Percentiles rank a stretch among this genome's conserved stretches.
Conservation (phyloP, 441 rosid species). For the Capsella rubella region DNA sequence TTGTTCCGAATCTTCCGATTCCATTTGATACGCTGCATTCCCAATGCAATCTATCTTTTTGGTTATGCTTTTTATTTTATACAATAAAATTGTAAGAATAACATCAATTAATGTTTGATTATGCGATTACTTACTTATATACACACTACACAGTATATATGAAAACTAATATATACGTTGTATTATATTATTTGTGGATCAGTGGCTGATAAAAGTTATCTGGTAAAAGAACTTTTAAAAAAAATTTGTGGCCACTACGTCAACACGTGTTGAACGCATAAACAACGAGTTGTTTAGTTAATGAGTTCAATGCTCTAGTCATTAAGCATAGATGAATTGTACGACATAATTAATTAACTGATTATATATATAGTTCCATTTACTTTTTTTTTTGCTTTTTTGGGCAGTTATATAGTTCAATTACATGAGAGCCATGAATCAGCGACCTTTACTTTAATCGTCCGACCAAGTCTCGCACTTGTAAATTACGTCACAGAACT, state of each 20-base stretch:
- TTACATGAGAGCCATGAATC: too few relatives aligned
- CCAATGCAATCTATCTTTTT: constrained; percentile 22
- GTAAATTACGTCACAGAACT: neutral
- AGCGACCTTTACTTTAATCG: neutral
- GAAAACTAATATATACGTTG: too few relatives aligned
- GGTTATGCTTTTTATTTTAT: constrained; percentile 1
- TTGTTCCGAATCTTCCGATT: constrained; percentile 5
- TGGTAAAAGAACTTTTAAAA: neutral
- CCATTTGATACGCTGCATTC: constrained; percentile 16
- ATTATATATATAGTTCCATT: neutral
- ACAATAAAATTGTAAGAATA: constrained; percentile 14
- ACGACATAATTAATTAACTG: neutral
- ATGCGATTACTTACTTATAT: neutral
- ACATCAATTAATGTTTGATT: constrained; percentile 4
- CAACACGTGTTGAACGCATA: constrained; percentile 15
- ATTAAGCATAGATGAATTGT: constrained; percentile 15
- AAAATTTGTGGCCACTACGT: neutral
- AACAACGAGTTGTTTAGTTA: constrained; percentile 10
- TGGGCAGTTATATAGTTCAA: too few relatives aligned
- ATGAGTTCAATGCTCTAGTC: neutral
- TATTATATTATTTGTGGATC: too few relatives aligned
- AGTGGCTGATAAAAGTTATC: neutral
- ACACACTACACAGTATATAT: neutral
- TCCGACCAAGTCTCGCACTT: constrained; percentile 20
- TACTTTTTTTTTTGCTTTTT: too few relatives aligned